phyloP scores from a whole-genome alignment of 495 filamentous ascomycete species.

The Penicillium chermesinum region DNA sequence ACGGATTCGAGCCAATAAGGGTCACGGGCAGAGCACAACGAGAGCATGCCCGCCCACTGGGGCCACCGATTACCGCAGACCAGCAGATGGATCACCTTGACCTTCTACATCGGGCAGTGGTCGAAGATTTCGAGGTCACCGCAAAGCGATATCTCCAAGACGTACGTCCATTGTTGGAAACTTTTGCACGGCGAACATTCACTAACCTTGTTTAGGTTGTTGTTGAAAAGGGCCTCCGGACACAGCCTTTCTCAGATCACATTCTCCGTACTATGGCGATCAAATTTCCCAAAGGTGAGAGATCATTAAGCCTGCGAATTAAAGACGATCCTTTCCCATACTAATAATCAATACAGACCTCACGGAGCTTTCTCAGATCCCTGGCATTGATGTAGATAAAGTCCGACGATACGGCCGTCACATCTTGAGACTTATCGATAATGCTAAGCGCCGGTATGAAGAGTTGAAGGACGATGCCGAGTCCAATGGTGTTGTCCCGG shows the following conservation, averaged over 20 bases:
- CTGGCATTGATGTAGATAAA: slow-evolving; percentile 63
- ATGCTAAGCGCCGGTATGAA: slow-evolving; percentile 51
- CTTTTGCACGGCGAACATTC: neutral
- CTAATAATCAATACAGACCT: slow-evolving; percentile 21
- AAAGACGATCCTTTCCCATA: neutral
- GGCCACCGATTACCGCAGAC: slow-evolving; percentile 71
- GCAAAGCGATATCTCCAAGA: slow-evolving; percentile 62
- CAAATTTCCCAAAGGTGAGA: slow-evolving; percentile 57
- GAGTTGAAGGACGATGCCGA: slow-evolving; percentile 50
- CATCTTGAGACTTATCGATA: slow-evolving; percentile 60
- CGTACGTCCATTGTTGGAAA: slow-evolving; percentile 21
- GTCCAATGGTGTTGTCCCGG: slow-evolving; percentile 43
- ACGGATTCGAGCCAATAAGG: slow-evolving; percentile 59
- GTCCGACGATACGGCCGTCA: slow-evolving; percentile 62
- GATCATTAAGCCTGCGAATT: neutral
- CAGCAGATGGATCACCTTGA: slow-evolving; percentile 55
- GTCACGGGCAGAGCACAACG: slow-evolving; percentile 33
- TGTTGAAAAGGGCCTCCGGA: slow-evolving; percentile 54
- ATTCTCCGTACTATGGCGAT: slow-evolving; percentile 82
- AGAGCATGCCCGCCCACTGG: slow-evolving; percentile 41
- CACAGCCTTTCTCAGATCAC: slow-evolving; percentile 69
- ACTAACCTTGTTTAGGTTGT: slow-evolving; percentile 46
- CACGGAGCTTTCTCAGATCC: slow-evolving; percentile 60
- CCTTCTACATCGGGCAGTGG: slow-evolving; percentile 56
- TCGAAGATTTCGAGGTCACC: slow-evolving; percentile 58